A percentile compares a stretch with the other conserved stretches of the same genome.
Conservation (phyloP, 345 rosid species). For the Salix purpurea region DNA sequence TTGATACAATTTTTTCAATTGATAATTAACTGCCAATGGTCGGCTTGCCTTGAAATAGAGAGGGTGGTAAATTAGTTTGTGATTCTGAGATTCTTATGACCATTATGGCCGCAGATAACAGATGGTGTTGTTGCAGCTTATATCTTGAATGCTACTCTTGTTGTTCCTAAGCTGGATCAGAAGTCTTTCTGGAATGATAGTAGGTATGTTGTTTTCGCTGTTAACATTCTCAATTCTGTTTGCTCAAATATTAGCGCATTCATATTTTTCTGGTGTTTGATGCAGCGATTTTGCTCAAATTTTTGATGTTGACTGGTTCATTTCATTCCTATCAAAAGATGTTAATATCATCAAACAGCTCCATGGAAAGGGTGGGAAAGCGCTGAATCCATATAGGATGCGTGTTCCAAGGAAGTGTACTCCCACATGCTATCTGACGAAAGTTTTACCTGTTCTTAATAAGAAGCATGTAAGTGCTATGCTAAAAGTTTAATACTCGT, state of each 20-base stretch:
- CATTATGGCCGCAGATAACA: conserved; percentile 51
- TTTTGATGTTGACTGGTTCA: conserved; percentile 79
- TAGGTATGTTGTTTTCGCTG: conserved; percentile 42
- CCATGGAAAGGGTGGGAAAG: conserved; percentile 52
- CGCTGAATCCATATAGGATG: conserved; percentile 43
- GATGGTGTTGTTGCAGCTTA: conserved; percentile 92
- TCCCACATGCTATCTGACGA: conserved; percentile 46
- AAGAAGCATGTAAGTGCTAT: conserved; percentile 46
- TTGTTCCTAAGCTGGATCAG: conserved; percentile 82
- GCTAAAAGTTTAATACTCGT: not conserved
- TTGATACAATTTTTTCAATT: not conserved
- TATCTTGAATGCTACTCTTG: conserved; percentile 86
- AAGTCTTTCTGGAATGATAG: conserved; percentile 87
- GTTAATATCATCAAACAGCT: conserved; percentile 65
- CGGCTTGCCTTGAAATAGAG: not conserved
- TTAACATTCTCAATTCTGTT: conserved; percentile 4
- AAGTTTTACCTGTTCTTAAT: conserved; percentile 50
- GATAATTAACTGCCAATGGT: not conserved
- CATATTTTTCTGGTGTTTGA: conserved; percentile 18
- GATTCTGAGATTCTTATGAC: not conserved
- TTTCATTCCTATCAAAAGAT: conserved; percentile 59
- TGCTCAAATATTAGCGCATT: conserved; percentile 4
- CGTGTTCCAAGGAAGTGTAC: conserved; percentile 92
- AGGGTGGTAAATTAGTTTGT: not conserved
- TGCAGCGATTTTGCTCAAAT: conserved; percentile 80